Evolutionary conservation across 805 yeast genomes (phyloP), one percentile per base, ranked within the genome.

Genomic region (Yamadazyma paraphyllophila): DNA sequence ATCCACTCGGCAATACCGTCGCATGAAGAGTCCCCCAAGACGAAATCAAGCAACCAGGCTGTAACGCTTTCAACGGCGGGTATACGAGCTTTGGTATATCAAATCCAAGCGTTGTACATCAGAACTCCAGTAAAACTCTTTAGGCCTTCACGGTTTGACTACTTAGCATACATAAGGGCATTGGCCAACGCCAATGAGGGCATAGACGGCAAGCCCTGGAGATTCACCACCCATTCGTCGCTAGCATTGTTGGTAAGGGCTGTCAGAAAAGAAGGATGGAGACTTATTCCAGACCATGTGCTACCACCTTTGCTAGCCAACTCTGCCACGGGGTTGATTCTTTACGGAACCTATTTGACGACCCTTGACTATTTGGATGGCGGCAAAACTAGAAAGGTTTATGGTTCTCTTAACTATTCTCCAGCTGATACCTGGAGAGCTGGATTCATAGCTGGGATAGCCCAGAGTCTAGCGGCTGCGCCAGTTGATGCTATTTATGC

Each of bases 401-500:
- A 44, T 2, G 38, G 42, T 17, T 37, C 39, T 9, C 25, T 46
- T 11, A 64, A 61, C 43, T 60, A 59, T 45, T 57, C 61, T 3
- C 65, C 67, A 0, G 34, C 69, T 46, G 89, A 87, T 54, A 81
- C 89, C 0, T 80, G 88, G 64, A 63, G 81, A 39, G 88, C 97
- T 0, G 98, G 98, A 0, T 81, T 83, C 45, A 52, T 88, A 0
- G 97, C 97, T 0, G 97, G 97, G 1, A 81, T 84, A 0, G 81
- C 82, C 17, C 96, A 94, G 56, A 85, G 96, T n/a, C 66, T 88
- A 13, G 91, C 88, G 0, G 96, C 96, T 1, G 92, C 97, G 1
- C 98, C 98, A 0, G 74, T 92, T 4, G 97, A 92, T 65, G 96
- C 97, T 7, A 81, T 92, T 2, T 86, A 85, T 58, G 80, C 96